These are phyloP conservation scores for Komagataea norvegica DNA, from an alignment of 1,139 yeast species.

Conservation along the genomic window DNA sequence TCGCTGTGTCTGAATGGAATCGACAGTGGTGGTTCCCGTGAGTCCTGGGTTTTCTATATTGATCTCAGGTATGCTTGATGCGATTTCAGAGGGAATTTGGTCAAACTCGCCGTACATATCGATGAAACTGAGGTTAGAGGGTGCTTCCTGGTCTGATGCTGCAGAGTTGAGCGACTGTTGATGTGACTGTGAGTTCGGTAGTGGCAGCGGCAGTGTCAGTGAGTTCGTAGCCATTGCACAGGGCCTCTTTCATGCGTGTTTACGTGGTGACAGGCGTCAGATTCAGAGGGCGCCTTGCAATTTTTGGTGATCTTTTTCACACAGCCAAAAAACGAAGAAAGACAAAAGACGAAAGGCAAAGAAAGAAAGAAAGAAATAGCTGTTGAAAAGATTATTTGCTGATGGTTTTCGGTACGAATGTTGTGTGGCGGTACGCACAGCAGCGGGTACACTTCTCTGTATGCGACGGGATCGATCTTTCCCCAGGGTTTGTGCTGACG, in stretches of 20 bases:
- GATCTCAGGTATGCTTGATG: too few species aligned
- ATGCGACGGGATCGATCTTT: constrained; percentile 17
- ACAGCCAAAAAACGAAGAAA: too few species aligned
- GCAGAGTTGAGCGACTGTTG: background rate
- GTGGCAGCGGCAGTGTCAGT: too few species aligned
- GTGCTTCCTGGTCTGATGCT: background rate
- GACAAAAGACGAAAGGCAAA: constrained; percentile 1
- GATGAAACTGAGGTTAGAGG: constrained; percentile 22
- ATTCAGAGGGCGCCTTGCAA: too few species aligned
- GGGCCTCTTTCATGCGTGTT: too few species aligned
- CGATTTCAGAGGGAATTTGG: constrained; percentile 2
- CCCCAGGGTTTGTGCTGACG: constrained; percentile 5
- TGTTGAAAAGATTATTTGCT: too few species aligned
- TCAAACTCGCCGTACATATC: constrained; percentile 23
- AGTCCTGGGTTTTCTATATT: constrained; percentile 7
- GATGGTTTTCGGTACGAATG: constrained; percentile 24
- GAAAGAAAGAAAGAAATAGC: background rate
- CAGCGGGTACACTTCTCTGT: constrained; percentile 14
- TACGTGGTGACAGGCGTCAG: too few species aligned
- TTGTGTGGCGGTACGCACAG: constrained; percentile 24
- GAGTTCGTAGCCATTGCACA: too few species aligned
- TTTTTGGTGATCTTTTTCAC: too few species aligned
- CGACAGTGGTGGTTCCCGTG: too few species aligned
- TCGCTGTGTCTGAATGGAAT: too few species aligned
- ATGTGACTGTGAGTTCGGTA: background rate